Base-by-base conservation (phyloP, 805 yeast genomes). In the Barnettozyma pratensis region DNA sequence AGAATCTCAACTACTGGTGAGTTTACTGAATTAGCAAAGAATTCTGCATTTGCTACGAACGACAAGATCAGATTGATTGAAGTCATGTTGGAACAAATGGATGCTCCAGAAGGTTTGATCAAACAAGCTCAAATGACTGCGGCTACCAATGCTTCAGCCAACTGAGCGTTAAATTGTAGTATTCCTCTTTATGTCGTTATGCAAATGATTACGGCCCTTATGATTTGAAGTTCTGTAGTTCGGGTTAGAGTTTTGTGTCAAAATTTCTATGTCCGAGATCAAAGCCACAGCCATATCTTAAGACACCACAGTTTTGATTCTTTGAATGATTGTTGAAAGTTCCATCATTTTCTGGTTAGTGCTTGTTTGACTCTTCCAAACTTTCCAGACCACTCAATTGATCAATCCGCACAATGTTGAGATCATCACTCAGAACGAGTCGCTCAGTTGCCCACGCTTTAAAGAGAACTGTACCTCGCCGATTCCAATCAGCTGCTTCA, bases 111-210 rank as follows among this genome's bases (percentile, higher is more conserved):
- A 48, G 76, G 78, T 63, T 76, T 87, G 69, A 74, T 78, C 53
- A 76, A 74, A 63, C 89, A 83, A 72, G 88, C 87, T 49, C 74
- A 81, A 67, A 69, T 82, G 59, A 74, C 83, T 46, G 81, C 80
- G 53, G 60, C 70, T 50, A 68, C 68, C 55, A 77, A 76, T 64
- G 70, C 57, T 31, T 8, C 34, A 8, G 11, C 34, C 3, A 31
- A 31, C 8, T 31, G 11, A 31, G 11, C 34, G 19, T 19, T 19
- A 19, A 19, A 19, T 19, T 19, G 19, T 19, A 19, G 19, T 19
- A 19, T 19, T 19, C 19, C 19, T 19, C 19, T 19, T 19, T 19
- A 19, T 19, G 19, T 19, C 3, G 19, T 19, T 19, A 19, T 19
- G 19, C 19, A 19, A 19, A 19, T 19, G 19, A 19, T 19, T 19